Evolutionary conservation across 2,329 filamentous ascomycete genomes (phyloP).

Genomic region (Acarospora socialis): DNA sequence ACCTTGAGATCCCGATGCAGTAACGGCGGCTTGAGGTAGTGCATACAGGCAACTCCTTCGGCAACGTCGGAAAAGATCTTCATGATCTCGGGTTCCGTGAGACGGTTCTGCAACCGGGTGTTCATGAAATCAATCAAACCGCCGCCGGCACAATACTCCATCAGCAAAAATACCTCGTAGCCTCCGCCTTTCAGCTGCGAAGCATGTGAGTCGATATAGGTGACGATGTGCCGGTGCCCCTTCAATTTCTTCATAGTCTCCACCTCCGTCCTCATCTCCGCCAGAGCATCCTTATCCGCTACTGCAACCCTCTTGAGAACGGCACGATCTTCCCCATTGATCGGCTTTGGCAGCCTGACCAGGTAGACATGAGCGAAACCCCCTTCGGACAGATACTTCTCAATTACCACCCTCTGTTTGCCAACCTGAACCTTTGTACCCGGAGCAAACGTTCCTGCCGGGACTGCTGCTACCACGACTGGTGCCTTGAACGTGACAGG

Average conservation of each 20-base stretch:
- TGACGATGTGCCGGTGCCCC: conserved; percentile 90
- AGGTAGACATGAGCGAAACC: conserved; percentile 98
- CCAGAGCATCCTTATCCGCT: conserved; percentile 84
- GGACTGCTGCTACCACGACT: conserved; percentile 14
- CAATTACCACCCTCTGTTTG: conserved; percentile 79
- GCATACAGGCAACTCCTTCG: conserved; percentile 96
- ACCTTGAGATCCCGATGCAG: conserved; percentile 94
- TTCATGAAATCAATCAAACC: conserved; percentile 99
- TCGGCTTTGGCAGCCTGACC: conserved; percentile 65
- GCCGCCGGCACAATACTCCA: conserved; percentile 93
- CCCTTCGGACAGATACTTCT: conserved; percentile 94
- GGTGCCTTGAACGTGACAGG: conserved; percentile 22
- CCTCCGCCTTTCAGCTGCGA: conserved; percentile 84
- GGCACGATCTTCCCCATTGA: conserved; percentile 65
- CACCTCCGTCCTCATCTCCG: conserved; percentile 94
- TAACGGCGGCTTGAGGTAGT: conserved; percentile 88
- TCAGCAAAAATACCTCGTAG: conserved; percentile 94
- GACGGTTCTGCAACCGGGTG: conserved; percentile 82
- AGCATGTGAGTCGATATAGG: conserved; percentile 95
- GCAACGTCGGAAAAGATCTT: conserved; percentile 94
- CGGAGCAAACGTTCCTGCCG: conserved; percentile 78
- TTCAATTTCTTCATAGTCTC: conserved; percentile 99
- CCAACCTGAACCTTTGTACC: conserved; percentile 97
- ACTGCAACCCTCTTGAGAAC: conserved; percentile 93
- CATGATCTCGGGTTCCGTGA: conserved; percentile 94